Evolutionary conservation across 2,329 filamentous ascomycete genomes (phyloP), one percentile per base, ranked within the genome.

Genomic region (Thelonectria olida): DNA sequence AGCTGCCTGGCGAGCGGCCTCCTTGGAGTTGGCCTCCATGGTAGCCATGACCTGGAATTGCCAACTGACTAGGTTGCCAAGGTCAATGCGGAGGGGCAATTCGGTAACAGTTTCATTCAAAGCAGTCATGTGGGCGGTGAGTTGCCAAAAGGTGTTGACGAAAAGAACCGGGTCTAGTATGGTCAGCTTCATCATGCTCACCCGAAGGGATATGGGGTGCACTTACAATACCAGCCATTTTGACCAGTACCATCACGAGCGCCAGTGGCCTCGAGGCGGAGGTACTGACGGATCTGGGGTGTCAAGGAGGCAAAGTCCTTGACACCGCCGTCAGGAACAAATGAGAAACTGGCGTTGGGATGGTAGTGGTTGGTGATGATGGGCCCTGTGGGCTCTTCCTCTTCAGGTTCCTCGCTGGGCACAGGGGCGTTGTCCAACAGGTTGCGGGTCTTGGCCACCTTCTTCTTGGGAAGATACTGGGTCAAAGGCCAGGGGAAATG

Each of bases 141-240:
- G 84, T 79, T 98, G 95, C 96, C 96, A 99, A 79, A 99, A 99
- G 4, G 91, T 96, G 80, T 99, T 99, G 74, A 96, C 83, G 75
- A 93, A 99, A 38, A 98, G 80, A 44, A 97, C 87, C 5, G 96
- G 96, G 74, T 88, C 81, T 83, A 54, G 1, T 27, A 27, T 52
- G 23, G 63, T 74, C 50, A 72, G 69, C 47, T 50, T 38, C 36
- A 38, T 41, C 20, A 28, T n/a, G 25, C 19, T 4, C 13, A n/a
- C 9, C 23, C 7, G 13, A 20, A 12, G n/a, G 6, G 7, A 7
- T 38, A 28, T 22, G 17, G 7, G 31, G 25, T 6, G 25, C 23
- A 79, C 81, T 65, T 75, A 84, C 81, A 90, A 69, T 98, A 99
- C 94, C 94, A 99, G 63, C 90, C 90, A 78, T 98, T 93, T 78